phyloP scores from a whole-genome alignment of 179 eudicot genomes.

The Sideroxylon spinosum region DNA sequence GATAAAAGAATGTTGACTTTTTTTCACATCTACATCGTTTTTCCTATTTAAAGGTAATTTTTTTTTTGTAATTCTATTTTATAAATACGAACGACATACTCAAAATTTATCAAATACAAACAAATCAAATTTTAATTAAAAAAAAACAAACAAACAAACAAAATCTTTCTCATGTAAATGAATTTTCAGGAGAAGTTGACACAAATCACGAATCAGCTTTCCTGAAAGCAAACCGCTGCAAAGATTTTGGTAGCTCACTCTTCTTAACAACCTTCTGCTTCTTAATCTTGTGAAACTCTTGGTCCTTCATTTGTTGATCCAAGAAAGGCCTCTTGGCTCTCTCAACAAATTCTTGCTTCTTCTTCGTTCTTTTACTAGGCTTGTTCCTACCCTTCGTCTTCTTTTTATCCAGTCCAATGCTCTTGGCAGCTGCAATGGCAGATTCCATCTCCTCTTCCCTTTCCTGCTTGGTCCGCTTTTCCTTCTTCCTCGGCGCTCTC shows the following conservation, averaged over 20 bases:
- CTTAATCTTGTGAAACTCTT: conserved; percentile 41
- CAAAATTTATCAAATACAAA: no score
- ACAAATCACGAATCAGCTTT: conserved; percentile 20
- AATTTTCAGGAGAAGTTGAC: no score
- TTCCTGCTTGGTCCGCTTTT: conserved; percentile 54
- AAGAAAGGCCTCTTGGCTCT: conserved; percentile 64
- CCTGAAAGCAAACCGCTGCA: conserved; percentile 68
- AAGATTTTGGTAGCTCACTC: conserved; percentile 55
- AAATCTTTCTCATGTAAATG: no score
- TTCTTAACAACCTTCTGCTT: conserved; percentile 41
- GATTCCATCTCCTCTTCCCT: conserved; percentile 71
- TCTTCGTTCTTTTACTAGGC: conserved; percentile 57
- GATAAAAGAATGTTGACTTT: no score
- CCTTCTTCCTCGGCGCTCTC: conserved; percentile 50
- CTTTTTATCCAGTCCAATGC: conserved; percentile 38
- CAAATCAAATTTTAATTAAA: no score
- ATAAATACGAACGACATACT: no score
- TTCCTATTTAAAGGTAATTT: no score
- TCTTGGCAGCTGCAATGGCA: conserved; percentile 61
- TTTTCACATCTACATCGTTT: no score
- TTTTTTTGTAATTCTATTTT: no score
- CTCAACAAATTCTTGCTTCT: conserved; percentile 48
- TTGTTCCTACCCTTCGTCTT: conserved; percentile 89
- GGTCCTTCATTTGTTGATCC: conserved; percentile 49
- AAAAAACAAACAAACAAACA: no score